Base-by-base conservation (phyloP, 306 rosid species). In the Trifolium pratense region DNA sequence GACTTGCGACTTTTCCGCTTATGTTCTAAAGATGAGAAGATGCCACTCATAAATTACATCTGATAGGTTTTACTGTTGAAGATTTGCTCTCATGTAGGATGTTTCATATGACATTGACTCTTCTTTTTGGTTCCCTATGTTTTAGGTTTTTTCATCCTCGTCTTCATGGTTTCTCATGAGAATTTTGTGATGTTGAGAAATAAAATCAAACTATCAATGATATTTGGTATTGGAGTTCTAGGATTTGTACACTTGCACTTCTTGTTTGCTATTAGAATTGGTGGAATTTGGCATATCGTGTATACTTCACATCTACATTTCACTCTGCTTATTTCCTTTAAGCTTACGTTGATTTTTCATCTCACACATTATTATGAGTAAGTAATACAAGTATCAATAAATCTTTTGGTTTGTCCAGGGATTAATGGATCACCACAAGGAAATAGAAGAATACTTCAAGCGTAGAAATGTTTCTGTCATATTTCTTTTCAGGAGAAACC, bases 401-500 rank as follows among this genome's bases (percentile, higher is more conserved):
- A 21, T 71, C 31, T 48, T 58, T 39, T 40, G 26, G 57, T 75
- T 69, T 69, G 14, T 84, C 84, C 87, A 94, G 93, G 98, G 98
- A 32, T 71, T 91, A 81, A 77, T 91, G 88, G 96, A 88, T 83
- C 86, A 89, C 78, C 98, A 88, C 78, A 70, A 73, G 65, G 92
- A 87, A 68, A 77, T 94, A 75, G 90, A 78, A 20, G 91, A 94
- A 5, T 91, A 94, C 87, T 94, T 94, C 81, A 87, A 83, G 75
- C 84, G 52, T 13, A 88, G 86, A 75, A 87, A 89, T 4, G 89
- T 94, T 74, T 89, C 96, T 65, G 86, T 88, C 48, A 89, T 94
- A 76, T 91, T 87, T 87, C 90, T 94, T 74, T 91, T 89, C 55
- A 87, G 97, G 64, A 86, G 84, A 87, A 94, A 91, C 84, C 76